Evolutionary conservation across 176 grass and related monocot genomes (phyloP).

Genomic region (Carex parvula): DNA sequence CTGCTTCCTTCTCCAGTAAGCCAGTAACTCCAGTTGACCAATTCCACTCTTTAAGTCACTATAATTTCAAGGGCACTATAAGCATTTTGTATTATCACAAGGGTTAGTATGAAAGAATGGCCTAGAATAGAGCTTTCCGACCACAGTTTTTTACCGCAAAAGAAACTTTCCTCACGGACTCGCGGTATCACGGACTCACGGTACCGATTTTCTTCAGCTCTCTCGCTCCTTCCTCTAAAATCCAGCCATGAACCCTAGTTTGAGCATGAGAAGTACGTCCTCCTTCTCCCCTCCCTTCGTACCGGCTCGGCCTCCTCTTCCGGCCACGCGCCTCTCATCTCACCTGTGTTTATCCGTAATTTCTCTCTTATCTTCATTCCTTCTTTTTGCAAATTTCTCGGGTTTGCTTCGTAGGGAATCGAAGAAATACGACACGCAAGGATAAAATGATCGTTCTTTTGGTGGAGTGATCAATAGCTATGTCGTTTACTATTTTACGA

Average conservation of each 20-base stretch:
- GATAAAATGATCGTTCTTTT: not conserved
- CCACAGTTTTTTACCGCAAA: not conserved
- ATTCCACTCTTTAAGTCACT: not conserved
- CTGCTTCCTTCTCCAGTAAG: not conserved
- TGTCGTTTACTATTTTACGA: not conserved
- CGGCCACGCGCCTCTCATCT: conserved; percentile 16
- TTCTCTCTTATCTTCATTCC: not conserved
- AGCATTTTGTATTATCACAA: not conserved
- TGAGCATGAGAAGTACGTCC: conserved; percentile 49
- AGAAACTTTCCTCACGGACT: not conserved
- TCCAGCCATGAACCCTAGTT: conserved; percentile 35
- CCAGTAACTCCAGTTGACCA: not conserved
- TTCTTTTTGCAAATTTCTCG: not conserved
- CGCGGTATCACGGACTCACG: not conserved
- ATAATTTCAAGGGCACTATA: not conserved
- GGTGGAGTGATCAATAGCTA: not conserved
- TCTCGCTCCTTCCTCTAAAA: conserved; percentile 41
- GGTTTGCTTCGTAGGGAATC: not conserved
- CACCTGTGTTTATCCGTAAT: conserved; percentile 5
- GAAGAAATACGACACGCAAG: not conserved
- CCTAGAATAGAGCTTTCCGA: not conserved
- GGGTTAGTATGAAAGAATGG: not conserved
- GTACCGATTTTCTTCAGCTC: not conserved
- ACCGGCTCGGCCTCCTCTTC: conserved; percentile 33
- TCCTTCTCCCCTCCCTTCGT: conserved; percentile 47